phyloP scores from a whole-genome alignment of 495 filamentous ascomycete species.

The Penicillium coffeae region DNA sequence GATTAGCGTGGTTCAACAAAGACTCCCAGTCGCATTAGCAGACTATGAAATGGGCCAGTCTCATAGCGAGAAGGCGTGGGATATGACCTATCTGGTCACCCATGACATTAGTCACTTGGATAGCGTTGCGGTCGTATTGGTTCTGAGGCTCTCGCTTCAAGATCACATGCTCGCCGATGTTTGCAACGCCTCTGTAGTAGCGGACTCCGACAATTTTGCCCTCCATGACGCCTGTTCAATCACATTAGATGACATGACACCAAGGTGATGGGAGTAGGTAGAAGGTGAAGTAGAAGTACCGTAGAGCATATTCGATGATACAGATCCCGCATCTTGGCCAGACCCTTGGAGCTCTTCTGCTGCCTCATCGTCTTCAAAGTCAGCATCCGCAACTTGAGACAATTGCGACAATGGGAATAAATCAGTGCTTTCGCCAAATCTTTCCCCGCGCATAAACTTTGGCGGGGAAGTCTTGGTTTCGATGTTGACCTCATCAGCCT shows the following conservation, averaged over 20 bases:
- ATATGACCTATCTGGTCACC: constrained; percentile 78
- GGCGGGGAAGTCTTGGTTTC: constrained; percentile 1
- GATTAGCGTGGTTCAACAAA: not conserved
- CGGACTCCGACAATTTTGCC: constrained; percentile 77
- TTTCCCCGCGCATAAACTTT: constrained; percentile 11
- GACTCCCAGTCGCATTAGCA: not conserved
- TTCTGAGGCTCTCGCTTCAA: constrained; percentile 68
- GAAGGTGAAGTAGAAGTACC: constrained; percentile 29
- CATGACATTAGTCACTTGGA: constrained; percentile 77
- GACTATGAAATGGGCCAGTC: constrained; percentile 72
- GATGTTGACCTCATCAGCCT: constrained; percentile 12
- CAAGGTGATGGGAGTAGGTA: not conserved
- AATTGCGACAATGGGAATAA: constrained; percentile 34
- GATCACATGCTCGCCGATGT: constrained; percentile 66
- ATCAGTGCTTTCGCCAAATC: constrained; percentile 32
- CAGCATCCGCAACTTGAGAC: constrained; percentile 24
- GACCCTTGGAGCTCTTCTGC: constrained; percentile 26
- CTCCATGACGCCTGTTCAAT: constrained; percentile 32
- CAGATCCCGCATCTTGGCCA: constrained; percentile 44
- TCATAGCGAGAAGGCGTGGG: constrained; percentile 57
- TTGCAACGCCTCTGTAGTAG: constrained; percentile 72
- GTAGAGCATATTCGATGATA: constrained; percentile 46
- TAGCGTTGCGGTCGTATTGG: constrained; percentile 71
- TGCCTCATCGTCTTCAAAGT: constrained; percentile 40
- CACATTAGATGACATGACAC: not conserved